These are phyloP conservation scores for Asparagopsis taxiformis DNA, from an alignment of 31 red algal species.

Conservation along the genomic window DNA sequence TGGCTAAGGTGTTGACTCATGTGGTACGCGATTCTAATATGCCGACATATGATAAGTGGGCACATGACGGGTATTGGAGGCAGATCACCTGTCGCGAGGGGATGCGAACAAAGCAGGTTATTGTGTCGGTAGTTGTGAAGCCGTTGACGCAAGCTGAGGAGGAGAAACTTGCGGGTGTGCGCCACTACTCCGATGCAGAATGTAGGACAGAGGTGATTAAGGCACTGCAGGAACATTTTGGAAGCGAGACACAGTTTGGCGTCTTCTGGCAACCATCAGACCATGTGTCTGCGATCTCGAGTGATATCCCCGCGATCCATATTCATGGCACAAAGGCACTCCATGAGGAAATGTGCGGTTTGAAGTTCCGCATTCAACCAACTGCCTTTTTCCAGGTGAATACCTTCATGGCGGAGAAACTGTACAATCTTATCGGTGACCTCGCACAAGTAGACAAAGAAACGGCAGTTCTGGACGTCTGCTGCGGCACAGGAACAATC, in stretches of 20 bases:
- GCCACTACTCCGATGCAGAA: constrained; percentile 15
- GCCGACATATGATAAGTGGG: constrained; percentile 69
- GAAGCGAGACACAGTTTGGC: constrained; percentile 24
- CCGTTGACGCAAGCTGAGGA: constrained; percentile 16
- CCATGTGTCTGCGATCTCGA: constrained; percentile 69
- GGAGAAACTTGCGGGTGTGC: neutral
- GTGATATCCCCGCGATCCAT: constrained; percentile 65
- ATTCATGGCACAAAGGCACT: constrained; percentile 38
- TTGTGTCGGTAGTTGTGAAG: constrained; percentile 75
- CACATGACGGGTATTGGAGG: constrained; percentile 85
- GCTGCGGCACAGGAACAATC: constrained; percentile 94
- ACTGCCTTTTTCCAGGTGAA: constrained; percentile 85
- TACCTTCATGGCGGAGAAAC: constrained; percentile 72
- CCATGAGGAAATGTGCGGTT: constrained; percentile 69
- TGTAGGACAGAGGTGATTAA: constrained; percentile 20
- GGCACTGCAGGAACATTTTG: constrained; percentile 39
- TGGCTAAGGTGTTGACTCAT: constrained; percentile 47
- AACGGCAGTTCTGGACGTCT: constrained; percentile 84
- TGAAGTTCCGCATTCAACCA: constrained; percentile 67
- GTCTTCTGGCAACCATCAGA: constrained; percentile 65
- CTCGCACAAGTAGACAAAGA: constrained; percentile 32
- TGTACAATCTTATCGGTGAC: constrained; percentile 65
- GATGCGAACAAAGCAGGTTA: constrained; percentile 38
- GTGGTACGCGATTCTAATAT: constrained; percentile 26
- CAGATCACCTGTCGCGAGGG: constrained; percentile 69